Base-by-base conservation (phyloP, 495 filamentous ascomycete species). In the Neurospora sp. region DNA sequence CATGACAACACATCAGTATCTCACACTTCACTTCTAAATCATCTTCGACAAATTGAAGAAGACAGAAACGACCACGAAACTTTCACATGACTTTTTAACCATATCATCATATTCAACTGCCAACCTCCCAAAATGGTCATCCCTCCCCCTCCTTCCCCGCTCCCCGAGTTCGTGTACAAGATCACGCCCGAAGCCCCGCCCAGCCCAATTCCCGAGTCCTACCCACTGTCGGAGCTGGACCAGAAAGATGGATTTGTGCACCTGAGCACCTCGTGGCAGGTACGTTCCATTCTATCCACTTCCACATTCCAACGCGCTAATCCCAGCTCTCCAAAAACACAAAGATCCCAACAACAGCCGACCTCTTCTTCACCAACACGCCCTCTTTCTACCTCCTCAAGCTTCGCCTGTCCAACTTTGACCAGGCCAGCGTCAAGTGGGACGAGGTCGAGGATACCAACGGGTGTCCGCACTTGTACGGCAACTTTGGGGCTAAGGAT, bases 201-300 rank as follows among this genome's bases (percentile, higher is more conserved):
- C 19, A 71, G 78, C 31, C 85, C 86, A n/a, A 81, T 88, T 72
- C 85, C 86, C 21, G 76, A 78, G 1, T 72, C 77, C 72, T 86
- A 84, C 72, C 86, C 85, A 17, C 82, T 84, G 70, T 87, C 86
- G 66, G 81, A 83, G 28, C 79, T 87, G 8, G 86, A 88, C 77
- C 79, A 78, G 71, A 77, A 84, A 69, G 86, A 88, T 71, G 86
- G 86, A 17, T 88, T 88, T 76, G 80, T 88, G 8, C 86, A 88
- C 69, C 74, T 88, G 21, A 87, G 85, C 74, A 81, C 80, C 9
- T 81, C 85, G 21, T 77, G 75, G 69, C 86, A 86, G 80, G 85
- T 85, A 79, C 73, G 80, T 75, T 31, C 69, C 43, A 9, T 73
- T 72, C 1, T 39, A 66, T 69, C 48, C 28, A 28, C 70, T 62